Conservation (phyloP, 2,329 filamentous ascomycete genomes). For the Sporothrix phasma region DNA sequence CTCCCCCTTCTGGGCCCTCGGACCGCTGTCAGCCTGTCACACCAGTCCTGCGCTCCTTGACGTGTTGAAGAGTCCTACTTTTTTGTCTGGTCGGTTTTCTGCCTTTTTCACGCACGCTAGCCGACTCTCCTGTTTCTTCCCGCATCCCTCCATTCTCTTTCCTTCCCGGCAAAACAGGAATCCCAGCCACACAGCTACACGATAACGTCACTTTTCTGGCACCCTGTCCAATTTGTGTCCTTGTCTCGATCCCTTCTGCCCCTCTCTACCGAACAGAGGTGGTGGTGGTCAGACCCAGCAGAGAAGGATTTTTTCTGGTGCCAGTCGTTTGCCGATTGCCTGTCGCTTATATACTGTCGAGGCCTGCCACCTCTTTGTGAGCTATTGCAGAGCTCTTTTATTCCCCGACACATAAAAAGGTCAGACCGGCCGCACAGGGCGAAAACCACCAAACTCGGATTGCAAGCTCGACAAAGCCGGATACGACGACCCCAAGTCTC, state of each 20-base stretch:
- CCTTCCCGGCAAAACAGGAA: constrained; percentile 8
- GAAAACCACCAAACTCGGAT: not conserved
- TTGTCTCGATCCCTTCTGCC: not conserved
- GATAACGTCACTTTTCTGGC: constrained; percentile 10
- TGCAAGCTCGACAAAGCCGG: not conserved
- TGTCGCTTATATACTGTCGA: not conserved
- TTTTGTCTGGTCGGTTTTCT: not conserved
- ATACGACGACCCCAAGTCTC: not conserved
- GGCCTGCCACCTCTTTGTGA: not conserved
- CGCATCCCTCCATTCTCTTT: not conserved
- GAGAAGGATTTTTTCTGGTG: not conserved
- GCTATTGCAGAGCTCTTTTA: not conserved
- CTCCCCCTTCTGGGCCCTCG: not conserved
- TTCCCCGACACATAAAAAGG: constrained; percentile 5
- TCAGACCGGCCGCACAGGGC: not conserved
- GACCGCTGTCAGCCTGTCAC: not conserved
- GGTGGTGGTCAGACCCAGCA: not conserved
- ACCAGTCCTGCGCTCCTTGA: too few species aligned
- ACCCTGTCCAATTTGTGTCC: not conserved
- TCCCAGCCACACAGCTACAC: not conserved
- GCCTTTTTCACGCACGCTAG: not conserved
- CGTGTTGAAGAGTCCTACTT: not conserved
- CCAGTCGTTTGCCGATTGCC: not conserved
- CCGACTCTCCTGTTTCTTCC: constrained; percentile 2
- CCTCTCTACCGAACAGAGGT: not conserved